phyloP scores from a whole-genome alignment of 352 stramenopile genomes.

The Phytopythium chamaehyphon region DNA sequence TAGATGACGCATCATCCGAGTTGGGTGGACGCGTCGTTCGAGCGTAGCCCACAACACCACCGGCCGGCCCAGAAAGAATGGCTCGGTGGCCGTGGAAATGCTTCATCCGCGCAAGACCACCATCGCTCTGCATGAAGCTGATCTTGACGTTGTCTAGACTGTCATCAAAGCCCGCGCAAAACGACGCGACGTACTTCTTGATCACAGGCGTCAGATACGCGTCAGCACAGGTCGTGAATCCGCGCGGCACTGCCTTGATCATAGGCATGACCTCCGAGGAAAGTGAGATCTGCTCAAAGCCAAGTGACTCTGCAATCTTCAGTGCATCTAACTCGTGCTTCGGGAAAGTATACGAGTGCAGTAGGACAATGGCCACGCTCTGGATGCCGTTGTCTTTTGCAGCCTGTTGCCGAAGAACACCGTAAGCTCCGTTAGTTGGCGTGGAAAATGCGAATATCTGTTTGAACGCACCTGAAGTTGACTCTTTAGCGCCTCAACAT shows the following conservation, averaged over 20 bases:
- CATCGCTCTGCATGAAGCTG: slow-evolving; percentile 99
- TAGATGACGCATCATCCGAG: slow-evolving; percentile 7
- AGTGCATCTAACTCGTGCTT: slow-evolving; percentile 92
- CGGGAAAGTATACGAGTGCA: slow-evolving; percentile 95
- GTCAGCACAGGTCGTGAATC: slow-evolving; percentile 96
- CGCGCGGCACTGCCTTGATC: slow-evolving; percentile 96
- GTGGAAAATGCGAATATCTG: not conserved
- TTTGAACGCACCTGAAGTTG: slow-evolving; percentile 67
- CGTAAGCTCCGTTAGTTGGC: not conserved
- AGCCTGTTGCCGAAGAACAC: slow-evolving; percentile 7
- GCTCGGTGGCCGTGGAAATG: slow-evolving; percentile 91
- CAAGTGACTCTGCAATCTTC: slow-evolving; percentile 87
- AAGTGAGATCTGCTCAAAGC: slow-evolving; percentile 92
- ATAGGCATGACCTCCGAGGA: slow-evolving; percentile 96
- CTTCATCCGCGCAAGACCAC: slow-evolving; percentile 94
- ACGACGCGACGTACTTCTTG: slow-evolving; percentile 95
- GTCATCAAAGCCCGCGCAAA: slow-evolving; percentile 95
- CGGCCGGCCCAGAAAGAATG: slow-evolving; percentile 93
- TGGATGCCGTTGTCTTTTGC: slow-evolving; percentile 86
- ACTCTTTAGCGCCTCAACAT: slow-evolving; percentile 68
- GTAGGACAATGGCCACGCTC: slow-evolving; percentile 94
- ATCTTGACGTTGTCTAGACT: slow-evolving; percentile 90
- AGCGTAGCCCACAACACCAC: slow-evolving; percentile 96
- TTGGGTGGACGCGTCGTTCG: slow-evolving; percentile 83
- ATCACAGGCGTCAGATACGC: slow-evolving; percentile 99